Conservation (phyloP, 805 yeast species). For the Candida oleophila region DNA sequence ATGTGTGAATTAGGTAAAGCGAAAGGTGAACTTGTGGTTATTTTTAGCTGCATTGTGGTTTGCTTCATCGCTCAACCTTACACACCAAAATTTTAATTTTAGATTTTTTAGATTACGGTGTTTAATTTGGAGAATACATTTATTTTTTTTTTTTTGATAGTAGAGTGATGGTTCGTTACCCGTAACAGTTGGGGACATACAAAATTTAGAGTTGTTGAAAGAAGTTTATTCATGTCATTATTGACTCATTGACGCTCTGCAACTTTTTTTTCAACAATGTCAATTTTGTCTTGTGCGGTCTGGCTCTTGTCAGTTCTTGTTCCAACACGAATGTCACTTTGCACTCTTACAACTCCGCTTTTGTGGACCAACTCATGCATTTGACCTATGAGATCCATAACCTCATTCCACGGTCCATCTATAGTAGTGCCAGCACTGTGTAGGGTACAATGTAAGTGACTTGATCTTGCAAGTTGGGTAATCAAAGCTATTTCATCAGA, state of each 20-base stretch:
- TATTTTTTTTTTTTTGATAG: neutral
- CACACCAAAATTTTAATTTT: neutral
- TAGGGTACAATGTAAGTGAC: slow-evolving; percentile 63
- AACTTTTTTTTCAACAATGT: slow-evolving; percentile 55
- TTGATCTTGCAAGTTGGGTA: slow-evolving; percentile 59
- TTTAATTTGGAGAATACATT: neutral
- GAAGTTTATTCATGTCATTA: no score
- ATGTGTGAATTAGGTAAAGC: no score
- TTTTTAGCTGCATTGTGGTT: no score
- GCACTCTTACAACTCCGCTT: slow-evolving; percentile 74
- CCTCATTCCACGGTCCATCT: slow-evolving; percentile 92
- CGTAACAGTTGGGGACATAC: no score
- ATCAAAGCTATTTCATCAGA: slow-evolving; percentile 76
- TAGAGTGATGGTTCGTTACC: neutral
- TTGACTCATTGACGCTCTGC: no score
- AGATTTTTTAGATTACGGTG: neutral
- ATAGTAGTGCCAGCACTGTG: slow-evolving; percentile 94
- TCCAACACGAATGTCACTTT: slow-evolving; percentile 84
- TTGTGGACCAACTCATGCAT: slow-evolving; percentile 72
- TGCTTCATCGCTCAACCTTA: neutral
- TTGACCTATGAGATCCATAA: slow-evolving; percentile 73
- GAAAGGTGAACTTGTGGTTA: no score
- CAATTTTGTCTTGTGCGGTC: slow-evolving; percentile 69
- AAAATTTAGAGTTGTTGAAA: no score
- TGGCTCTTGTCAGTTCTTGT: slow-evolving; percentile 77